phyloP scores from a whole-genome alignment of 257 asterid genomes.

The Cruciata laevipes region DNA sequence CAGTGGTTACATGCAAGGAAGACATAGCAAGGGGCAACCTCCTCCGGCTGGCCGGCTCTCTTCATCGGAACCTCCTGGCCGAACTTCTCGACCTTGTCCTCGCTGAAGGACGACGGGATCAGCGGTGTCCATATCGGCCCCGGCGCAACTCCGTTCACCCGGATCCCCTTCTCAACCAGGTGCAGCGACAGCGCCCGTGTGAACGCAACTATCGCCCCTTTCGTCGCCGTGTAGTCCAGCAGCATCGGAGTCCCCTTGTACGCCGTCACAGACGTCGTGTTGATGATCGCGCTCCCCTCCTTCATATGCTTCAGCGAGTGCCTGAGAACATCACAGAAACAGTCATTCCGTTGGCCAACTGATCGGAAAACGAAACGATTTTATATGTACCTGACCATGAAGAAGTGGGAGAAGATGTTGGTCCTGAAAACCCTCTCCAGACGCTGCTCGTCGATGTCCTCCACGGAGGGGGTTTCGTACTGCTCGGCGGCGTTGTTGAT shows the following conservation, averaged over 20 bases:
- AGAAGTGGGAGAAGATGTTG: constrained; percentile 55
- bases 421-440: constrained; percentile 68
- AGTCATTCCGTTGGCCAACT: too few species aligned
- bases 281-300: constrained; percentile 60
- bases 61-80: constrained; percentile 62
- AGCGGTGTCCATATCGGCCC: constrained; percentile 79
- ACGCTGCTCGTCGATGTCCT: constrained; percentile 58
- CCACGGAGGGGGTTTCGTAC: constrained; percentile 34
- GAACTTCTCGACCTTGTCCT: constrained; percentile 38
- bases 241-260: constrained; percentile 53
- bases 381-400: constrained; percentile 28
- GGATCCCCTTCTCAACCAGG: constrained; percentile 43
- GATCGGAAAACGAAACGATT: too few species aligned
- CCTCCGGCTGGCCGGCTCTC: constrained; percentile 72
- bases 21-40: constrained; percentile 64
- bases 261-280: constrained; percentile 57
- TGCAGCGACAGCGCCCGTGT: constrained; percentile 63
- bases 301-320: constrained; percentile 72
- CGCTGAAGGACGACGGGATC: constrained; percentile 54
- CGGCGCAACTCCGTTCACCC: constrained; percentile 79
- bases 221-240: constrained; percentile 62
- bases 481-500: constrained; percentile 79
- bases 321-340: constrained; percentile 15
- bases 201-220: constrained; percentile 69
- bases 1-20: constrained; percentile 56